Percentiles rank a stretch among this genome's conserved stretches.
These are phyloP conservation scores for Cyclotella cryptica DNA, from an alignment of 108 stramenopile species.

Conservation along the genomic window DNA sequence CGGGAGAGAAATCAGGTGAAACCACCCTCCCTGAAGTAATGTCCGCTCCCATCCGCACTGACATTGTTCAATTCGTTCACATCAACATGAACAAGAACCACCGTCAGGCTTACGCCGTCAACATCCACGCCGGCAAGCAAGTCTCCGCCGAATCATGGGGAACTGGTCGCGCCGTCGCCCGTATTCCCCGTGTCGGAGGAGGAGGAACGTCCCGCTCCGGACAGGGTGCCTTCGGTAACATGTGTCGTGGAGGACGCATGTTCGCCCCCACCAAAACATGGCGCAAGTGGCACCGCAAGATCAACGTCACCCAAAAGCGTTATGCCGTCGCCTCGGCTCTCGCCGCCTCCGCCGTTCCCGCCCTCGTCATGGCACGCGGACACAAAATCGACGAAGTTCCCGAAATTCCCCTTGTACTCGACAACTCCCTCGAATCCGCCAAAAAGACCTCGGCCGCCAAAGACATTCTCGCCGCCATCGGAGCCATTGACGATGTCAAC, in stretches of 20 bases:
- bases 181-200: slow-evolving; percentile 99
- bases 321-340: slow-evolving; percentile 98
- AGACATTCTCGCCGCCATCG: slow-evolving; percentile 89
- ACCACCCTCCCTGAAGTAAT: slow-evolving; percentile 95
- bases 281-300: slow-evolving; percentile 99
- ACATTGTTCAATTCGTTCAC: slow-evolving; percentile 98
- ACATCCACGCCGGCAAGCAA: slow-evolving; percentile 94
- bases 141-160: slow-evolving; percentile 98
- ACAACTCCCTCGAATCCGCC: slow-evolving; percentile 80
- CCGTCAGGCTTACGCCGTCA: slow-evolving; percentile 98
- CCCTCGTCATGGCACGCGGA: slow-evolving; percentile 99
- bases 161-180: slow-evolving; percentile 99
- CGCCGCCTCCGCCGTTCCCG: slow-evolving; percentile 97
- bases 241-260: slow-evolving; percentile 98
- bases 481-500: slow-evolving; percentile 95
- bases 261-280: slow-evolving; percentile 99
- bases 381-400: slow-evolving; percentile 96
- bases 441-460: slow-evolving; percentile 94
- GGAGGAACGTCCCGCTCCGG: slow-evolving; percentile 99
- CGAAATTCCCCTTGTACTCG: slow-evolving; percentile 97
- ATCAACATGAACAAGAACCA: slow-evolving; percentile 99
- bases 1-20: slow-evolving; percentile 88
- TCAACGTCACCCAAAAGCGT: slow-evolving; percentile 95
- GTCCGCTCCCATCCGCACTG: slow-evolving; percentile 98
- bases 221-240: slow-evolving; percentile 99